Evolutionary conservation across 2,329 filamentous ascomycete species (phyloP), one percentile per base, ranked within the genome.

Genomic region (Dothidotthia symphoricarpi): DNA sequence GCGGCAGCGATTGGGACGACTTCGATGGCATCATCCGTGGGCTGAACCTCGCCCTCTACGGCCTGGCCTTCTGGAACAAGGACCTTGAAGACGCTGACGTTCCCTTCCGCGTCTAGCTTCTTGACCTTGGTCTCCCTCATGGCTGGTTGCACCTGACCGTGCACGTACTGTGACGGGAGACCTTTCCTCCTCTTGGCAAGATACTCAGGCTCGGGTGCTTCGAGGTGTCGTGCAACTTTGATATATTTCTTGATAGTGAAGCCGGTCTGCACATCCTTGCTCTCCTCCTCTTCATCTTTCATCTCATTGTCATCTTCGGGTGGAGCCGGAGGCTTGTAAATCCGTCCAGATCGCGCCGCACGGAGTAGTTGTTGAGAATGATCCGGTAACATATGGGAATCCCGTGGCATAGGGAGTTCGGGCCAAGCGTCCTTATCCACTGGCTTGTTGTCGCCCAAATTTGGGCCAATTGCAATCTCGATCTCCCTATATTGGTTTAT

Each of bases 401-500:
- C 91, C 55, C 86, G 86, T 26, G 91, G 91, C 87, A 96, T 91
- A 29, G 87, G 83, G 13, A 88, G 76, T 60, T 95, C 90, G 31
- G 82, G 83, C 79, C 85, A 91, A 35, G 80, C 74, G 61, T 85
- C 80, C 56, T 82, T 76, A 45, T 81, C 61, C 22, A 71, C 74
- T 22, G 70, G 74, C 17, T 76, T 80, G 53, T 90, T 85, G 46
- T 80, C 73, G 25, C 80, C 75, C 8, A 77, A 72, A 10, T 80
- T 80, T 35, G 87, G 83, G 50, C 81, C 81, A 59, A 91, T 72
- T 28, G 72, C 83, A 39, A 88, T 49, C 38, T 70, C 68, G 41
- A 85, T 81, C 48, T 86, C 82, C 39, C 86, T 82, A 85, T 89
- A 97, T 77, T 95, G 88, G 59, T 89, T 85, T 41, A 96, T 85